Evolutionary conservation across 441 rosid species (phyloP).

Genomic region (Adansonia gregorii): DNA sequence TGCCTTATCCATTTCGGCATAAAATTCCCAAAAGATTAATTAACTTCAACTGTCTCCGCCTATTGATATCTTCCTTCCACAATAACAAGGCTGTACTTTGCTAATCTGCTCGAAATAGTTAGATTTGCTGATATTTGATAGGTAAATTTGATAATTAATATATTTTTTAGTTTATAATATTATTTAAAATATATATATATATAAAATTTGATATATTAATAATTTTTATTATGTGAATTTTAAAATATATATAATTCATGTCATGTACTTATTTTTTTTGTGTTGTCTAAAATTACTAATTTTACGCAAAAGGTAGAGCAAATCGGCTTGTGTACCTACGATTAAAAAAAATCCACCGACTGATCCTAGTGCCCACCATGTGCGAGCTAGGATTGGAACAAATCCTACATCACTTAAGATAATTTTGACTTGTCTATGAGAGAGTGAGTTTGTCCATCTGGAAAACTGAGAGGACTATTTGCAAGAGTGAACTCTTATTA

Average conservation of each 20-base stretch:
- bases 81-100: neutral
- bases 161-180: neutral
- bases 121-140: neutral
- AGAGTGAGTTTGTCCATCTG: neutral
- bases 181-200: neutral
- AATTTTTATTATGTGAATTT: too few relatives aligned
- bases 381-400: neutral
- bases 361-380: constrained; percentile 21
- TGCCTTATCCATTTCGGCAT: neutral
- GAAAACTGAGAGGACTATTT: neutral
- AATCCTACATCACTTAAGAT: neutral
- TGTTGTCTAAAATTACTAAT: neutral
- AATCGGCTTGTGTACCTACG: neutral
- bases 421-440: neutral
- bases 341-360: neutral
- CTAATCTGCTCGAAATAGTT: neutral
- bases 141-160: neutral
- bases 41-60: neutral
- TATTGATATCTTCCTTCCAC: neutral
- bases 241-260: too few relatives aligned
- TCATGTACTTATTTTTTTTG: neutral
- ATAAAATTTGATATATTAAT: too few relatives aligned
- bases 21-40: neutral
- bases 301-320: neutral
- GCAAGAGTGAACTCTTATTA: neutral